Base-by-base conservation (phyloP, 2,329 filamentous ascomycete species). In the Pyrenophora seminiperda region DNA sequence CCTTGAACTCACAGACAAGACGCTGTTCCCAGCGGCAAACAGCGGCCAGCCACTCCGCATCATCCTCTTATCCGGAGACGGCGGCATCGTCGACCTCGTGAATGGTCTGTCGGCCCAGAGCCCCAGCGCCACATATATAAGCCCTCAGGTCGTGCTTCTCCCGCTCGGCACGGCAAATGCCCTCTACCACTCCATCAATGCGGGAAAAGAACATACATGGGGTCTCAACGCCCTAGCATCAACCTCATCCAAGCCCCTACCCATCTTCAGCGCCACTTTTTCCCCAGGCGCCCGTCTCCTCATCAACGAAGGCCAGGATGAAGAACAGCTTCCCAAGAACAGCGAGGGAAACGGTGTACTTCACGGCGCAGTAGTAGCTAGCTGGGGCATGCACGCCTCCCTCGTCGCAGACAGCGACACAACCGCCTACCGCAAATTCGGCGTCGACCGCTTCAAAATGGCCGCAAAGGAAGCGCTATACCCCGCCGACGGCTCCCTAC, bases 341-440 rank as follows among this genome's bases (percentile, higher is more conserved):
- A 17, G 54, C 0, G 61, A 40, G 47, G 68, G 60, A 3, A 63
- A 53, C 1, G 68, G 70, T 0, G 62, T 62, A 0, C 63, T 81
- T 2, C 82, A 88, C 63, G 92, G 91, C 19, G 88, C 88, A 18
- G 90, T 97, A 17, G 92, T 97, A 2, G 87, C 87, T 36, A 94
- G 89, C 71, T 96, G 95, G 82, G 93, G 89, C 15, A 85, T 97
- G 65, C 93, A 97, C 67, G 90, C 92, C 22, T 86, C 87, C 33
- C 81, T 97, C 3, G 91, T 97, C 17, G 91, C 90, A 62, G 91
- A 97, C 75, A 94, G 89, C 72, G 93, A 97, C 72, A 95, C 92
- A 0, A 78, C 83, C 0, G 87, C 85, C 58, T 93, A 93, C 73
- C 87, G 93, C 54, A 83, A 84, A 59, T 86, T 88, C 65, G 93